phyloP scores from a whole-genome alignment of 2,329 filamentous ascomycete species.

The Periglandula ipomoeae region DNA sequence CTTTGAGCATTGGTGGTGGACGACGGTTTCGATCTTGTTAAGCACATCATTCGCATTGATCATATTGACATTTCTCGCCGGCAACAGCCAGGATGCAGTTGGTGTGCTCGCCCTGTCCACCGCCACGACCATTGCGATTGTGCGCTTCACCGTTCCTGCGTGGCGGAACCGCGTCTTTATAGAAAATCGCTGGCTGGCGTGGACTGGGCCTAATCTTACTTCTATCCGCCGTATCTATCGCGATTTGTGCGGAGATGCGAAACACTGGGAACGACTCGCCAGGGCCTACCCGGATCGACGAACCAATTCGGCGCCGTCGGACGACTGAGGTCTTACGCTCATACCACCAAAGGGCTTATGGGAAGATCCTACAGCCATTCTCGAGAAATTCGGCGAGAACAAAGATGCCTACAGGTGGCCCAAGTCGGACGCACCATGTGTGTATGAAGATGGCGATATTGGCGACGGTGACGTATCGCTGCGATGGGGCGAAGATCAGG shows the following conservation, averaged over 20 bases:
- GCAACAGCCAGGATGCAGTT: background rate
- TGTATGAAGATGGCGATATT: background rate
- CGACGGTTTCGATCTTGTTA: background rate
- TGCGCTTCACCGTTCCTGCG: background rate
- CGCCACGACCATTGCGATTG: background rate
- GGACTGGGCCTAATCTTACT: background rate
- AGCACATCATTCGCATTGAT: background rate
- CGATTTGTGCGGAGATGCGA: background rate
- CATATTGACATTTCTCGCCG: background rate
- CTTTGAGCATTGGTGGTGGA: conserved; percentile 1
- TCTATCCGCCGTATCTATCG: background rate
- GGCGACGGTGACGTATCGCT: background rate
- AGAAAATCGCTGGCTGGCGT: conserved; percentile 1
- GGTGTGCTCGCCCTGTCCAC: background rate
- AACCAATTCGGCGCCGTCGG: background rate
- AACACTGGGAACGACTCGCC: background rate
- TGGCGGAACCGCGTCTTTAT: conserved; percentile 1
- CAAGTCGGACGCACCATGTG: background rate
- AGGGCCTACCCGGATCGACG: background rate
- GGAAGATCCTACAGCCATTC: background rate
- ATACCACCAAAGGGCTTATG: background rate
- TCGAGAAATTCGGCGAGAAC: background rate
- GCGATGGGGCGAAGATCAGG: background rate
- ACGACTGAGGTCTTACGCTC: background rate
- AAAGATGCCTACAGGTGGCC: background rate